Evolutionary conservation across 1,139 yeast genomes (phyloP).

Genomic region (Pichia sp.): DNA sequence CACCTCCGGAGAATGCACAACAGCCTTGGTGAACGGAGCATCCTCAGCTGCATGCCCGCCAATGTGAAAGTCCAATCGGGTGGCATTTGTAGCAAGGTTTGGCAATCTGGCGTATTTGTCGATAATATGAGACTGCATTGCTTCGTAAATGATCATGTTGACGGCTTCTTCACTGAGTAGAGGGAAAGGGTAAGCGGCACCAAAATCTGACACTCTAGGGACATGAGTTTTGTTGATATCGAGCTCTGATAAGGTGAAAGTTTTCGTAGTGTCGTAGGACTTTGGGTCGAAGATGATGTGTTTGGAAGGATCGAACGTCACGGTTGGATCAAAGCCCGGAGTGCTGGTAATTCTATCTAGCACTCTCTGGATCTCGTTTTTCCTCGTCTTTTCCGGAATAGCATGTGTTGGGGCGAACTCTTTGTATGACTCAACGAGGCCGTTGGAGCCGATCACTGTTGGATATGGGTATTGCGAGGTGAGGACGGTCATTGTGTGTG

Average conservation of each 20-base stretch:
- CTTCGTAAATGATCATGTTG: slow-evolving; percentile 36
- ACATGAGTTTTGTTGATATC: slow-evolving; percentile 33
- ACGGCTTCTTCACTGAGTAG: slow-evolving; percentile 35
- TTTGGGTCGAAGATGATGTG: slow-evolving; percentile 42
- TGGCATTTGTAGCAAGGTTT: slow-evolving; percentile 31
- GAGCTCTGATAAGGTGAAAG: slow-evolving; percentile 39
- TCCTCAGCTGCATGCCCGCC: slow-evolving; percentile 16
- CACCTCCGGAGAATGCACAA: slow-evolving; percentile 21
- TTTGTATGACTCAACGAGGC: slow-evolving; percentile 27
- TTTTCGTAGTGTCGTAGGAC: slow-evolving; percentile 36
- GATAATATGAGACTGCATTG: slow-evolving; percentile 30
- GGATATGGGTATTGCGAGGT: slow-evolving; percentile 11
- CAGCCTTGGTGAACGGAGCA: slow-evolving; percentile 31
- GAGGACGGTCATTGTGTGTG: slow-evolving; percentile 24
- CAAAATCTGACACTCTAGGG: slow-evolving; percentile 32
- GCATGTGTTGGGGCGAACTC: slow-evolving; percentile 25
- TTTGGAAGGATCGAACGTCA: slow-evolving; percentile 40
- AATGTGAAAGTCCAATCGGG: slow-evolving; percentile 34
- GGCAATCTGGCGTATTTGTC: slow-evolving; percentile 33
- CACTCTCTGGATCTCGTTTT: slow-evolving; percentile 3
- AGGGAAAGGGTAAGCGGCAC: slow-evolving; percentile 36
- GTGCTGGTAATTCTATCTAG: slow-evolving; percentile 1
- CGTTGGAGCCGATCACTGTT: slow-evolving; percentile 17
- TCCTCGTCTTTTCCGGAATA: slow-evolving; percentile 29
- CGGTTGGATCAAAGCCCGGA: slow-evolving; percentile 21